Conservation (phyloP, 805 yeast species). For the Yamadazyma paraphyllophila region DNA sequence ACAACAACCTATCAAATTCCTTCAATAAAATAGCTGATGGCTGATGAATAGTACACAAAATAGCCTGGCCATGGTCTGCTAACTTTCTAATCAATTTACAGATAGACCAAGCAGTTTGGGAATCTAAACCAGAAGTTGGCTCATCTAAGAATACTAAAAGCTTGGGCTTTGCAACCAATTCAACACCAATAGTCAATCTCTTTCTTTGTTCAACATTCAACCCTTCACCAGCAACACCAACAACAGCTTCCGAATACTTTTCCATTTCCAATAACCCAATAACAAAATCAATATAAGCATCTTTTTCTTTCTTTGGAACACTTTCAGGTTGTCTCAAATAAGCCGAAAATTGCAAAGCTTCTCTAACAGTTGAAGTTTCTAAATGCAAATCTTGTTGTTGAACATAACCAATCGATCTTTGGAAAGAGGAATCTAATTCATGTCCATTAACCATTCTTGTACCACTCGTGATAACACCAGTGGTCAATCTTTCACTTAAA, state of each 20-base stretch:
- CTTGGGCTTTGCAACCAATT: constrained; percentile 40
- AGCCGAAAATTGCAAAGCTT: constrained; percentile 70
- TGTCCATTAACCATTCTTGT: constrained; percentile 62
- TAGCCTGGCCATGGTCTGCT: constrained; percentile 42
- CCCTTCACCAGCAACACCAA: constrained; percentile 73
- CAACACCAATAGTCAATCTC: constrained; percentile 42
- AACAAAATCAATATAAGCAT: constrained; percentile 66
- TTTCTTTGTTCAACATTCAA: constrained; percentile 42
- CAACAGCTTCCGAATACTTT: constrained; percentile 70
- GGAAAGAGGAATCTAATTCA: constrained; percentile 62
- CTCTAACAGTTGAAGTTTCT: constrained; percentile 70
- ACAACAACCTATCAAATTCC: constrained; percentile 71
- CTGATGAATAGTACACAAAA: constrained; percentile 68
- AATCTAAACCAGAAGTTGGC: constrained; percentile 62
- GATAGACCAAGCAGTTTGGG: constrained; percentile 44
- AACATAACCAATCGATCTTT: constrained; percentile 75
- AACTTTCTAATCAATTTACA: constrained; percentile 40
- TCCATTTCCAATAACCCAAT: constrained; percentile 67
- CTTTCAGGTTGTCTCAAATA: constrained; percentile 63
- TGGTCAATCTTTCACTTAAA: constrained; percentile 66
- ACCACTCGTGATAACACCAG: constrained; percentile 74
- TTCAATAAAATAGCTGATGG: constrained; percentile 79
- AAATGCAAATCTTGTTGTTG: constrained; percentile 81
- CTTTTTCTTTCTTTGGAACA: constrained; percentile 57
- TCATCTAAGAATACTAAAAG: constrained; percentile 56